Conservation (phyloP, 257 asterid species). For the Paraleonurus japonicus region DNA sequence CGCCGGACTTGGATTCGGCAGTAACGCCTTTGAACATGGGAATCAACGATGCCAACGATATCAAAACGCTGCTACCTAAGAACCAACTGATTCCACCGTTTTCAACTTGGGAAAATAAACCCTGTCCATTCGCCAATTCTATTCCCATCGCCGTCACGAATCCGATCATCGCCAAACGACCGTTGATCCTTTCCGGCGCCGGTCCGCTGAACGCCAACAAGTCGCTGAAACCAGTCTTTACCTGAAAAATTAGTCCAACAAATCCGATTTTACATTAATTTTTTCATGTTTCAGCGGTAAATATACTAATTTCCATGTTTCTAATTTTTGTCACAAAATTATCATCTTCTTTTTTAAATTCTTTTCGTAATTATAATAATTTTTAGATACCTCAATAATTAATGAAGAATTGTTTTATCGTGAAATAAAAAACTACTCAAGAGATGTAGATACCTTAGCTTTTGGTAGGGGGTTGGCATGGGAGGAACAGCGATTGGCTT, state of each 20-base stretch:
- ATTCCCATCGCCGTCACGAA: constrained; percentile 73
- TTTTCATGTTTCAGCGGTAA: no score
- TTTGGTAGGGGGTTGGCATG: constrained; percentile 18
- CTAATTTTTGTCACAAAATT: no score
- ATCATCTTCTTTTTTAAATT: no score
- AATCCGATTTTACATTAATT: no score
- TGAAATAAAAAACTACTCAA: no score
- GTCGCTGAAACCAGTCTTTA: constrained; percentile 45
- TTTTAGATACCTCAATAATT: no score
- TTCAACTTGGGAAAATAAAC: constrained; percentile 46
- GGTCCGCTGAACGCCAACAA: constrained; percentile 76
- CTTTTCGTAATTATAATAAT: no score
- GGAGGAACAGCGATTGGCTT: constrained; percentile 6
- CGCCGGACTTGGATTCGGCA: constrained; percentile 47
- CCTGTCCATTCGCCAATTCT: constrained; percentile 63
- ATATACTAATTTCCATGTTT: no score
- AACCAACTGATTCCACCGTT: constrained; percentile 67
- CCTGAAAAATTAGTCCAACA: constrained; percentile 12
- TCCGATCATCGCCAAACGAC: constrained; percentile 81
- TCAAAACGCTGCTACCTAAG: constrained; percentile 44
- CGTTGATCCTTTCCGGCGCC: constrained; percentile 81
- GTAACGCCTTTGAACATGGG: constrained; percentile 61
- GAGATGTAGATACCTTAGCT: constrained; percentile 30
- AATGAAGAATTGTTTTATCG: no score
- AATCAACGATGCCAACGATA: constrained; percentile 59